Percentiles rank a stretch among this genome's conserved stretches.
Evolutionary conservation across 352 stramenopile species (phyloP).

Genomic region (Pythium oligandrum): DNA sequence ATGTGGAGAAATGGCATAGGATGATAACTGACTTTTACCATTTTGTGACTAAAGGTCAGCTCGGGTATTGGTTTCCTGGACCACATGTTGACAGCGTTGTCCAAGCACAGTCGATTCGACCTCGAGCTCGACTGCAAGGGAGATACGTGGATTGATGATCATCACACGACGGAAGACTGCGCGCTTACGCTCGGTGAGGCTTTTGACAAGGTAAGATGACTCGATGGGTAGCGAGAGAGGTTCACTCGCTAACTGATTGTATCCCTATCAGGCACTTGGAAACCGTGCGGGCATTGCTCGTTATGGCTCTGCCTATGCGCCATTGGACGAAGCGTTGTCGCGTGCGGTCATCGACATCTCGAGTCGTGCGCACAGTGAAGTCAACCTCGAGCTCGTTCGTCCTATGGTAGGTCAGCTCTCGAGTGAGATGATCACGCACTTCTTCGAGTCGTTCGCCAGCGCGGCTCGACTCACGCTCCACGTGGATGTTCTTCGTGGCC

Average conservation of each 20-base stretch:
- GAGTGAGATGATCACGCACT: constrained; percentile 95
- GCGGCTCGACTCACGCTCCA: constrained; percentile 91
- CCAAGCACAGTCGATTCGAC: constrained; percentile 90
- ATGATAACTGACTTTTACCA: too few species aligned
- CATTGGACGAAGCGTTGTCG: constrained; percentile 88
- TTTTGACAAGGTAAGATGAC: constrained; percentile 60
- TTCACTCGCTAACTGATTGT: not conserved
- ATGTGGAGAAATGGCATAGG: too few species aligned
- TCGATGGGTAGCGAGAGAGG: not conserved
- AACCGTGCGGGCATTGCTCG: constrained; percentile 85
- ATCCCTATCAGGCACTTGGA: constrained; percentile 68
- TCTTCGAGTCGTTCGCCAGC: constrained; percentile 92
- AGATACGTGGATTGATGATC: constrained; percentile 96
- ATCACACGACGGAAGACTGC: constrained; percentile 96
- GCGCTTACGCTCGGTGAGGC: constrained; percentile 91
- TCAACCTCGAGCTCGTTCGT: constrained; percentile 83
- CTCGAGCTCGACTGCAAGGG: constrained; percentile 87
- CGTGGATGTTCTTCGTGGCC: constrained; percentile 87
- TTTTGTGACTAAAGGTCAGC: constrained; percentile 33
- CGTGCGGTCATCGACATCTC: constrained; percentile 94
- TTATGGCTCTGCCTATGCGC: constrained; percentile 84
- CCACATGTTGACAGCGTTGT: constrained; percentile 87
- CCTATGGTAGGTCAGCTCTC: constrained; percentile 86
- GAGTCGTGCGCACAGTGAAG: constrained; percentile 89
- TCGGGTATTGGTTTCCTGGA: constrained; percentile 92